Base-by-base conservation (phyloP, 805 yeast species). In the Candida glaebosa region DNA sequence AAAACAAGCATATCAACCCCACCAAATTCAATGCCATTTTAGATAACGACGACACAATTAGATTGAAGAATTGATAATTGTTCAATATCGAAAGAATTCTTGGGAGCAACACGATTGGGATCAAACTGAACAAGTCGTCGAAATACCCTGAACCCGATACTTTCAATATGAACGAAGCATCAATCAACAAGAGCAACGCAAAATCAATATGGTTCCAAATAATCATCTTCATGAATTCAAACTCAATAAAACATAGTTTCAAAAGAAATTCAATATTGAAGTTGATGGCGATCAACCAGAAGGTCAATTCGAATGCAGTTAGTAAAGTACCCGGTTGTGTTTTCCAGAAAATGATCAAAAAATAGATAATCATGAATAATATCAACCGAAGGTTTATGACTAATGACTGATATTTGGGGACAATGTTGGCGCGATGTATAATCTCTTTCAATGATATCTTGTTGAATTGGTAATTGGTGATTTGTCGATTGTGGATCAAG, bases 131-230 rank as follows among this genome's bases (percentile, higher is more conserved):
- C 18, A 58, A 49, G 43, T 64, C 67, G 45, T 59, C 61, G 44
- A 58, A 63, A 12, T 43, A 37, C 10, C 42, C 34, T 34, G 47
- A 39, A 19, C 46, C 36, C 42, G 51, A 22, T 2, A 60, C 14
- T 31, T 56, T 52, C 37, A 65, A 44, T 5, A 60, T 34, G 31
- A 68, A 53, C 5, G 67, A 57, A 4, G 56, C 38, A 33, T 71
- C 62, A 8, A 78, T 61, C 14, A 76, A 54, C 2, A 61, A 37
- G 26, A 71, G 54, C 6, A 76, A 63, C 18, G 63, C 51, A 31
- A 73, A 58, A 47, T 77, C 82, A 41, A 75, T 58, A 44, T 72
- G 60, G 32, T 74, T 75, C 82, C 82, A 78, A n/a, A 78, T 56
- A 15, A 78, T 69, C 49, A 73, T 63, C 39, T 67, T 71, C 44